Evolutionary conservation across 257 asterid species (phyloP), one percentile per base, ranked within the genome.

Genomic region (Haberlea rhodopensis): DNA sequence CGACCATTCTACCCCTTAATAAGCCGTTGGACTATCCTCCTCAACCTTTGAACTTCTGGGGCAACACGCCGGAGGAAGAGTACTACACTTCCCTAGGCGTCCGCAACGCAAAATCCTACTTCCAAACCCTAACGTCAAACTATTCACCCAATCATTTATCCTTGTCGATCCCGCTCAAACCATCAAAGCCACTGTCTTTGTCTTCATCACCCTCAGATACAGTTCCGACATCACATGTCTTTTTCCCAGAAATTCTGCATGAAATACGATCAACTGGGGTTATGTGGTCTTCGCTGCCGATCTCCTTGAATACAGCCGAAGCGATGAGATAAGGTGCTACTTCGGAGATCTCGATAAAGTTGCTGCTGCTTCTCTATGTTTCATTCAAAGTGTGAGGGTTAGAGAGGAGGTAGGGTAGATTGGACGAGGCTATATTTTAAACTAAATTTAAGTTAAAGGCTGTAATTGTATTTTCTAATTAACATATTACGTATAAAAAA

Each of bases 251-350:
- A 84, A 10, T 84, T 92, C 59, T 89, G 97, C 79, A 87, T 92
- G 1, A 72, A 29, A 56, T 92, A 67, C 75, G 95, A n/a, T 97
- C 31, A 70, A 70, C 3, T 92, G 99, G 99, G 99, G 99, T 0
- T 92, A 92, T 71, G 95, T 94, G 45, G 99, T 92, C 60, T 87
- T 85, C 76, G 90, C 95, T 53, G 97, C 99, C 15, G 99, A 92
- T 55, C 69, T 87, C 15, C 81, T 82, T 43, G 97, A 97, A n/a
- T 97, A 92, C 76, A 97, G 99, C 56, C 94, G 99, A 29, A 89
- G 97, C 25, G 99, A 92, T 1, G 99, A 97, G 16, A 57, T 92
- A 57, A 84, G 68, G 0, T 71, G 97, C 68, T 92, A 92, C 75
- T 31, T 85, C 19, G 99, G 99, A 0, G 96, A 92, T 6, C 79